A percentile compares a stretch with the other conserved stretches of the same genome.
These are phyloP conservation scores for Microbotryum intermedium DNA, from an alignment of 1,284 basidiomycete genomes.

Conservation along the genomic window DNA sequence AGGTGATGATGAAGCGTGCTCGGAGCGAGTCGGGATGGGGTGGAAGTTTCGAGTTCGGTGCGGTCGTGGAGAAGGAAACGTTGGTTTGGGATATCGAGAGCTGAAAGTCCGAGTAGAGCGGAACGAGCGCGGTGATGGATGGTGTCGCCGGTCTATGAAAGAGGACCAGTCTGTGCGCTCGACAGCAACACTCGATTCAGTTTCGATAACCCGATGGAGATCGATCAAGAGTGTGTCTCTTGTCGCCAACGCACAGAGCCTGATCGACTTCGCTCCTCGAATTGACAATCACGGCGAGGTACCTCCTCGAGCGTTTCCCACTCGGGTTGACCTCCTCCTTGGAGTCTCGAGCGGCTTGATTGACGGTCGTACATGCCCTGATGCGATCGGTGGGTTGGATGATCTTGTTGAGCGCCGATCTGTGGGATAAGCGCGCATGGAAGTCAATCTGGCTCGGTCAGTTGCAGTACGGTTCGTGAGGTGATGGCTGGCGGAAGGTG, in stretches of 20 bases:
- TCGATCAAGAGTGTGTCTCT: too few species aligned
- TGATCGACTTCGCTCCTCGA: not conserved
- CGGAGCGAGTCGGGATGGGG: not conserved
- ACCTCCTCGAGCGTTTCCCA: not conserved
- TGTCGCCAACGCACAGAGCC: not conserved
- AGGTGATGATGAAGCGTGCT: conserved; percentile 3
- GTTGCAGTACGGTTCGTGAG: too few species aligned
- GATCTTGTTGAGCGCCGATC: not conserved
- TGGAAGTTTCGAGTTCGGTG: not conserved
- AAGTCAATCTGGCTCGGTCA: too few species aligned
- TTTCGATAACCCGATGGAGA: not conserved
- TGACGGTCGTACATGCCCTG: not conserved
- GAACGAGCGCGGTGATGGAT: not conserved
- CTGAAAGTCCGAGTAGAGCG: not conserved
- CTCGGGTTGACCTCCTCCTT: not conserved
- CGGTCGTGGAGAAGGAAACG: too few species aligned
- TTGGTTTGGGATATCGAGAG: conserved; percentile 1
- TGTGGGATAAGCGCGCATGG: not conserved
- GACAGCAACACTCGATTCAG: not conserved
- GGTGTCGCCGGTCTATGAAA: conserved; percentile 3
- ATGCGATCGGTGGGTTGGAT: not conserved
- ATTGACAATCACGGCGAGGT: conserved; percentile 1
- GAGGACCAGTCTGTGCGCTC: not conserved
- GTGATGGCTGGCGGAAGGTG: too few species aligned
- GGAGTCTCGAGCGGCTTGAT: not conserved